phyloP scores from a whole-genome alignment of 441 rosid genomes.

The Pelargonium citronellum region DNA sequence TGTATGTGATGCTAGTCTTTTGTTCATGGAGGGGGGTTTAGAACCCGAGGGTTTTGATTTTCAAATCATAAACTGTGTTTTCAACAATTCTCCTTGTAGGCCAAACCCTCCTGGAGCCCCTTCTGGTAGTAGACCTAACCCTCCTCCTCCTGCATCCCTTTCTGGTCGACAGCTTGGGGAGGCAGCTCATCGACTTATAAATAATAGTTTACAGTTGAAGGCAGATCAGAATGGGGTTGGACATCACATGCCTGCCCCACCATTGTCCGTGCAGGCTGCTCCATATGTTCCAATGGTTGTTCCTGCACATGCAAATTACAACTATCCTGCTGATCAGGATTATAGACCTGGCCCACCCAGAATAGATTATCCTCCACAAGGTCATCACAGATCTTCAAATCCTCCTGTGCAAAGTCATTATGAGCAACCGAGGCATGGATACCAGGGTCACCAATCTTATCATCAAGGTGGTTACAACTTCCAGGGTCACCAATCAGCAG shows the following conservation, averaged over 20 bases:
- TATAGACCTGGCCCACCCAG: slow-evolving; percentile 22
- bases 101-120: slow-evolving; percentile 19
- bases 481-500: slow-evolving; percentile 34
- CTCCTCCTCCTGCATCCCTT: slow-evolving; percentile 19
- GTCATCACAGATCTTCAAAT: slow-evolving; percentile 14
- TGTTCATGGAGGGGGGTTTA: too few species aligned
- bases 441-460: slow-evolving; percentile 13
- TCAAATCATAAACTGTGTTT: not conserved
- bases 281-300: slow-evolving; percentile 22
- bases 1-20: too few species aligned
- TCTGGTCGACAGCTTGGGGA: slow-evolving; percentile 65
- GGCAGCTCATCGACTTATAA: slow-evolving; percentile 63
- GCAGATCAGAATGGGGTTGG: slow-evolving; percentile 25
- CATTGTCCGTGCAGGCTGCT: slow-evolving; percentile 20
- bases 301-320: slow-evolving; percentile 26
- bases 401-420: slow-evolving; percentile 18
- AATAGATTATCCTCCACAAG: slow-evolving; percentile 23
- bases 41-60: too few species aligned
- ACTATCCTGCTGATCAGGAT: slow-evolving; percentile 26
- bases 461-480: slow-evolving; percentile 26
- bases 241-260: slow-evolving; percentile 21
- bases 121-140: slow-evolving; percentile 31
- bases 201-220: slow-evolving; percentile 54
- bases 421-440: slow-evolving; percentile 18
- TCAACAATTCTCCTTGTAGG: not conserved